phyloP scores from a whole-genome alignment of 345 rosid genomes.

The Ceriops zippeliana region DNA sequence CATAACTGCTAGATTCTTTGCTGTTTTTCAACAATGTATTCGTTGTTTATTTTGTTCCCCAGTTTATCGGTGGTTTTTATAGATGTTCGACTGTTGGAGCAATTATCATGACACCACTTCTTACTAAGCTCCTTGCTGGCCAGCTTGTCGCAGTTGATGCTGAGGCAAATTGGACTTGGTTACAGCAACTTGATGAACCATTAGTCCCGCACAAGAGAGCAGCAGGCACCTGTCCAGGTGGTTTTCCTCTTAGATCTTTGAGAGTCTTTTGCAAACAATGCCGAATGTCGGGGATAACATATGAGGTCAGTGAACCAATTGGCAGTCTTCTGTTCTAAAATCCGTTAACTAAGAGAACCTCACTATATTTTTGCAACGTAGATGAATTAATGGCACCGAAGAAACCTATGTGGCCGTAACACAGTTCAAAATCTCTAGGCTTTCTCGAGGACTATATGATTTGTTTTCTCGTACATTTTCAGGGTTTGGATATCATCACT shows the following conservation, averaged over 20 bases:
- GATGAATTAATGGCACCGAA: too few relatives aligned
- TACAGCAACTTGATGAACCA: not conserved
- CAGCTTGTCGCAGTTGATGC: slow-evolving; percentile 99
- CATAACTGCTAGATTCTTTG: too few relatives aligned
- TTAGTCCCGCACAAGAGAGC: not conserved
- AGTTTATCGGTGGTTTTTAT: slow-evolving; percentile 12
- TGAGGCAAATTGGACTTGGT: slow-evolving; percentile 45
- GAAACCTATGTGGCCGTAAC: not conserved
- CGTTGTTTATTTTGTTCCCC: not conserved
- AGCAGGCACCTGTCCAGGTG: not conserved
- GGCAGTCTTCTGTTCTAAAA: not conserved
- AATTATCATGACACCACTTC: slow-evolving; percentile 94
- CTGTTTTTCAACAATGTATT: not conserved
- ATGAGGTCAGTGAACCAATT: not conserved
- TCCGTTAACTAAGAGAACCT: not conserved
- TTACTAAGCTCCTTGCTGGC: slow-evolving; percentile 95
- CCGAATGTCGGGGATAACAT: not conserved
- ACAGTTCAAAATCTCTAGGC: not conserved
- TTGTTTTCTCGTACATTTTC: slow-evolving; percentile 15
- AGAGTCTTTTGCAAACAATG: too few relatives aligned
- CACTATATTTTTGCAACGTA: too few relatives aligned
- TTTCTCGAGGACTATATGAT: not conserved
- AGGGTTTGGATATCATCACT: slow-evolving; percentile 93
- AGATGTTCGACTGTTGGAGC: slow-evolving; percentile 98
- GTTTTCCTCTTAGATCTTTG: not conserved